Percentiles rank a stretch among this genome's conserved stretches.
phyloP scores from a whole-genome alignment of 106 monocot species.

The Amphibolis antarctica region DNA sequence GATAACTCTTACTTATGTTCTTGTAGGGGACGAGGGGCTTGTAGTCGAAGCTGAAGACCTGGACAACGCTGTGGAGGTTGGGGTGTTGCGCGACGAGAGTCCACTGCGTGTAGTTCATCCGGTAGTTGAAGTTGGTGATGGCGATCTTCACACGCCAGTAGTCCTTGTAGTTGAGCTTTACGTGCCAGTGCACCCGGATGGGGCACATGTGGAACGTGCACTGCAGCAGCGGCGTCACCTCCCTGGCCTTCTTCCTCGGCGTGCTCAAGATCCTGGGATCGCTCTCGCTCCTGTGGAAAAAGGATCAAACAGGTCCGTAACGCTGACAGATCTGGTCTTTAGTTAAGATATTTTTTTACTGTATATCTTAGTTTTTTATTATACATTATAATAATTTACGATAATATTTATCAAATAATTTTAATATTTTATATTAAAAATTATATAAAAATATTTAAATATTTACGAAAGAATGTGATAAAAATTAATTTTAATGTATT shows the following conservation, averaged over 20 bases:
- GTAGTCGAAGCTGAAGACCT: constrained; percentile 73
- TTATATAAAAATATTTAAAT: no score
- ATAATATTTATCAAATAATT: neutral
- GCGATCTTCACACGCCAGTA: constrained; percentile 93
- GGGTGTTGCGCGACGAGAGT: constrained; percentile 75
- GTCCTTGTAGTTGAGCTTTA: constrained; percentile 61
- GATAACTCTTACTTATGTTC: constrained; percentile 82
- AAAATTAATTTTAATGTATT: no score
- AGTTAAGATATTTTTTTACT: neutral
- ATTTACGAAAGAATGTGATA: no score
- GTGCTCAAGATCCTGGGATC: constrained; percentile 20
- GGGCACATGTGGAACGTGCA: constrained; percentile 82
- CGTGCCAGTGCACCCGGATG: constrained; percentile 71
- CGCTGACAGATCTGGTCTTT: neutral
- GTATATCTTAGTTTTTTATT: no score
- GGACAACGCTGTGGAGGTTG: constrained; percentile 35
- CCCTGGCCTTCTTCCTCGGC: constrained; percentile 38
- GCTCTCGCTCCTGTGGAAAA: constrained; percentile 3
- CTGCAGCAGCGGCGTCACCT: constrained; percentile 48
- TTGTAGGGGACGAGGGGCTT: constrained; percentile 40
- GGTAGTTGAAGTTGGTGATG: constrained; percentile 55
- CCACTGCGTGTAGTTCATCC: constrained; percentile 74
- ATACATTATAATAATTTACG: no score
- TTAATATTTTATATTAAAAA: no score
- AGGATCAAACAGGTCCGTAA: constrained; percentile 25